Percentiles rank a stretch among this genome's conserved stretches.
Conservation (phyloP, 148 eudicot species). For the Vaccinium myrtillus region DNA sequence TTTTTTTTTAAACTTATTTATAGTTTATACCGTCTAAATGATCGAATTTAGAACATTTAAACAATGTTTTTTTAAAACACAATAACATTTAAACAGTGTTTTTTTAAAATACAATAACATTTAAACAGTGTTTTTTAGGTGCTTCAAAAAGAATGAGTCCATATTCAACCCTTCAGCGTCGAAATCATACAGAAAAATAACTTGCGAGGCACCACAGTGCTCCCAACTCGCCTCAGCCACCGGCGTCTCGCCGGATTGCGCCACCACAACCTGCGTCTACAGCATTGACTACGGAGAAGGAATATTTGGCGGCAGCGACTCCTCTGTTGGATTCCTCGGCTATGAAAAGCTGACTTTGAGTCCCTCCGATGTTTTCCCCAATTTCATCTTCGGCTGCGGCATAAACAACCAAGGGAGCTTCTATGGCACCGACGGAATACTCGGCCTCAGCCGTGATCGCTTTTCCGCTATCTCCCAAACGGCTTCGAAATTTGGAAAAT, state of each 20-base stretch:
- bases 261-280: slow-evolving; percentile 47
- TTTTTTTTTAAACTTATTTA: no score
- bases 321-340: background rate
- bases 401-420: slow-evolving; percentile 65
- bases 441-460: slow-evolving; percentile 50
- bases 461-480: slow-evolving; percentile 47
- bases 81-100: no score
- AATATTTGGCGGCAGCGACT: no score
- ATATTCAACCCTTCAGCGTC: slow-evolving; percentile 20
- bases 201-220: slow-evolving; percentile 52
- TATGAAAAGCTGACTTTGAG: background rate
- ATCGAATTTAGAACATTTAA: no score
- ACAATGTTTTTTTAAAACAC: no score
- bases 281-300: slow-evolving; percentile 53
- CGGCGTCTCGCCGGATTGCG: slow-evolving; percentile 40
- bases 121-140: no score
- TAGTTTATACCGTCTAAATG: no score
- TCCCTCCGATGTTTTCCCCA: background rate
- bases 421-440: slow-evolving; percentile 42
- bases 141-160: background rate
- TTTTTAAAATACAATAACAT: no score
- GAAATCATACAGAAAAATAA: slow-evolving; percentile 45
- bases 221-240: slow-evolving; percentile 41
- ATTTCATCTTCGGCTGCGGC: slow-evolving; percentile 39
- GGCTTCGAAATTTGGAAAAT: background rate